Evolutionary conservation across 75 land plant species (phyloP), one percentile per base, ranked within the genome.

Genomic region (Larix kaempferi): DNA sequence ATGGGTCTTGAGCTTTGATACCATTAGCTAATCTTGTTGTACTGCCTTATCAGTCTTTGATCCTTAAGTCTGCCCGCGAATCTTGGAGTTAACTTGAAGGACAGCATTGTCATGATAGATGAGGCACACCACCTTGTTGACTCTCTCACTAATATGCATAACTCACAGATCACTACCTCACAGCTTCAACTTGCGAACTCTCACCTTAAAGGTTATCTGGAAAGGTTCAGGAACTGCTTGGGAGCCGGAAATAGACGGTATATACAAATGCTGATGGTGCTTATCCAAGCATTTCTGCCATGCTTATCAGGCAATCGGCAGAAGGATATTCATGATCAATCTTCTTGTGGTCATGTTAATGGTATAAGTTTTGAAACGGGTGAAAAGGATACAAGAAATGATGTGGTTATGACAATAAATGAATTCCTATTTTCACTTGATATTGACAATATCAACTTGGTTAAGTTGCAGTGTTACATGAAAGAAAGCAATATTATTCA

Each of bases 101-200:
- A 88, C 59, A 94, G 79, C 74, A 80, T 94, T 55, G 80, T 94
- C 33, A 91, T 94, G 22, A 89, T 97, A 74, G 98, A 97, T 63
- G 98, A 97, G 76, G 99, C 95, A 44, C 98, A 94, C 79, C 94
- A 97, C 82, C 79, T 97, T 14, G 99, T 96, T 35, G 99, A 97
- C 65, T 86, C 95, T 1, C 87, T 97, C 75, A 89, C 85, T 19
- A 88, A 83, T 79, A 94, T 94, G 88, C 85, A 97, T 74, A 92
- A 90, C 81, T 86, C 93, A 60, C 90, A 89, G 75, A 84, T n/a
- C n/a, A n/a, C n/a, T n/a, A 35, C 37, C 37, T 54, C 26, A 56
- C 90, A 97, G 99, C 81, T 97, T 78, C 76, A 87, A 72, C 83
- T 81, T 76, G 89, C 90, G 16, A 86, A 88, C 58, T 83, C 78